A percentile compares a stretch with the other conserved stretches of the same genome.
Conservation (phyloP, 2,329 filamentous ascomycete species). For the Calonectria ilicicola region DNA sequence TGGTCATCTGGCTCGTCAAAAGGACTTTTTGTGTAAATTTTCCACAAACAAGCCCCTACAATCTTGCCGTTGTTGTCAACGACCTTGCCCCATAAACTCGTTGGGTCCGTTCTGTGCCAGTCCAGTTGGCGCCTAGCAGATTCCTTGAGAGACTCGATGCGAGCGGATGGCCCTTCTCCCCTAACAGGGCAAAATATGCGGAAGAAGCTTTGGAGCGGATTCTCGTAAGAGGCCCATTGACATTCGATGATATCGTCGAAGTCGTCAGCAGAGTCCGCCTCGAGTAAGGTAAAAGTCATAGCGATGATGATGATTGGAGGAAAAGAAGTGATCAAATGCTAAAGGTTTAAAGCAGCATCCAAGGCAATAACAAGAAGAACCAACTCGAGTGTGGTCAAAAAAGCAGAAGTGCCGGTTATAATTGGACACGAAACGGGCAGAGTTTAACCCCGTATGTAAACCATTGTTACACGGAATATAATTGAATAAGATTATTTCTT, state of each 20-base stretch:
- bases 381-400: neutral
- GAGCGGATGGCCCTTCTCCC: conserved; percentile 20
- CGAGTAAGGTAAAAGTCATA: conserved; percentile 32
- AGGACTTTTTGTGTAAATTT: conserved; percentile 25
- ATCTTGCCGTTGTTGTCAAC: conserved; percentile 32
- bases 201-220: conserved; percentile 31
- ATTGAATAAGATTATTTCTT: neutral
- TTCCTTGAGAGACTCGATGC: conserved; percentile 26
- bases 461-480: no score
- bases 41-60: conserved; percentile 37
- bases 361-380: neutral
- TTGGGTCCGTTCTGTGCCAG: conserved; percentile 31
- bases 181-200: conserved; percentile 36
- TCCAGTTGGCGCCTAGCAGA: conserved; percentile 9
- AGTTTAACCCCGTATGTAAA: neutral
- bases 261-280: conserved; percentile 28
- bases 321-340: neutral
- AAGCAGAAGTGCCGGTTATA: neutral
- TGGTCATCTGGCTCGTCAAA: conserved; percentile 29
- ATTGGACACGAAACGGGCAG: neutral
- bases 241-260: conserved; percentile 36
- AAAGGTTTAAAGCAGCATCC: neutral
- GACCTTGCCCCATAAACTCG: conserved; percentile 32
- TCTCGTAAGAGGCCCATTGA: conserved; percentile 33
- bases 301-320: neutral